These are phyloP conservation scores for Lineolata rhizophorae DNA, from an alignment of 495 filamentous ascomycete genomes.

Conservation along the genomic window DNA sequence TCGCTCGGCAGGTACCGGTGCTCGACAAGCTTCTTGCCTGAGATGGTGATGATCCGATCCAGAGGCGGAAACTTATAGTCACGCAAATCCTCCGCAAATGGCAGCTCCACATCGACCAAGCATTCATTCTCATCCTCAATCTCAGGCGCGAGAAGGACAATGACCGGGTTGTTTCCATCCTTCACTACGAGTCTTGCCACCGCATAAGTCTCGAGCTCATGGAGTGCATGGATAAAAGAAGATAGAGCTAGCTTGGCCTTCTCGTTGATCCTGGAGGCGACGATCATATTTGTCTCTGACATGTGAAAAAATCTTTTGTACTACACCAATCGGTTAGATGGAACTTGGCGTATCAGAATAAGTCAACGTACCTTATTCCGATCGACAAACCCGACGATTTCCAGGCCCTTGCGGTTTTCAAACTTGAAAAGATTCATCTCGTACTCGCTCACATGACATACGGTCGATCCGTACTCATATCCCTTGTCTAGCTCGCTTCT, in stretches of 20 bases:
- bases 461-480: slow-evolving; percentile 83
- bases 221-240: slow-evolving; percentile 71
- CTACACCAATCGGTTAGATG: slow-evolving; percentile 24
- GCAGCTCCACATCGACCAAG: slow-evolving; percentile 78
- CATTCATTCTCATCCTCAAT: slow-evolving; percentile 30
- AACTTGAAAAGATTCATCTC: slow-evolving; percentile 66
- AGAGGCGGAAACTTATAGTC: slow-evolving; percentile 78
- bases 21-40: slow-evolving; percentile 62
- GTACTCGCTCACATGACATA: slow-evolving; percentile 65
- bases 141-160: slow-evolving; percentile 72
- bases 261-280: slow-evolving; percentile 49
- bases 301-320: slow-evolving; percentile 74
- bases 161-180: slow-evolving; percentile 48
- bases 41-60: slow-evolving; percentile 68
- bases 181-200: slow-evolving; percentile 71
- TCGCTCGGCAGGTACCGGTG: slow-evolving; percentile 75
- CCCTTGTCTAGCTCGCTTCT: slow-evolving; percentile 75
- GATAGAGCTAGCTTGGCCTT: slow-evolving; percentile 66
- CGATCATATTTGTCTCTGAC: slow-evolving; percentile 50
- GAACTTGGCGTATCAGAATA: too few relatives aligned
- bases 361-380: slow-evolving; percentile 38
- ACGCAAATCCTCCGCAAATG: slow-evolving; percentile 81
- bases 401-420: slow-evolving; percentile 49
- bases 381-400: slow-evolving; percentile 71
- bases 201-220: slow-evolving; percentile 69